Evolutionary conservation across 352 stramenopile species (phyloP).

Genomic region (Phytophthora capsici): DNA sequence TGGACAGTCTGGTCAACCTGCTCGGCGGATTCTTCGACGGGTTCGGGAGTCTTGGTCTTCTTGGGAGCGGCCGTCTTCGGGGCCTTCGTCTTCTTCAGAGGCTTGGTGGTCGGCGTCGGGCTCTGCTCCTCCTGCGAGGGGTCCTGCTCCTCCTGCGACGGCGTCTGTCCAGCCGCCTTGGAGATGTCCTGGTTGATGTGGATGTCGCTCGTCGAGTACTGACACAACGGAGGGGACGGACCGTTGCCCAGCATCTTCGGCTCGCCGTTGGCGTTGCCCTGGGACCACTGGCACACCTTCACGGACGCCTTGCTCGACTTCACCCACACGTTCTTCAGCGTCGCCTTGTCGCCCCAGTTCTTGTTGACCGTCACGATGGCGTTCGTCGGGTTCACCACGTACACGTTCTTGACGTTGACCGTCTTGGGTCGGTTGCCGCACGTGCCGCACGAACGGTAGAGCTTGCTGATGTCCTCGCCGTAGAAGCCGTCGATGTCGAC

Average conservation of each 20-base stretch:
- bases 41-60: not conserved
- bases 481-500: not conserved
- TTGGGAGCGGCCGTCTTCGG: slow-evolving; percentile 6
- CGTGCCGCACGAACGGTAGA: not conserved
- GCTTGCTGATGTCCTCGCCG: not conserved
- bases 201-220: slow-evolving; percentile 29
- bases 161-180: slow-evolving; percentile 5
- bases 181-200: slow-evolving; percentile 29
- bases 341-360: not conserved
- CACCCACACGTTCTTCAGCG: slow-evolving; percentile 3
- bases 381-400: not conserved
- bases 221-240: slow-evolving; percentile 4
- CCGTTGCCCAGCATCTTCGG: not conserved
- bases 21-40: not conserved
- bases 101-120: not conserved
- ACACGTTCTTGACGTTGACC: not conserved
- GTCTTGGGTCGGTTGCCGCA: not conserved
- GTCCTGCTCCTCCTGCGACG: not conserved
- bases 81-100: not conserved
- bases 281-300: not conserved
- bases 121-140: not conserved
- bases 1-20: slow-evolving; percentile 4
- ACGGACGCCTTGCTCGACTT: slow-evolving; percentile 7
- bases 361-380: not conserved
- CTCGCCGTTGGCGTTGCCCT: not conserved